Evolutionary conservation across 345 rosid genomes (phyloP).

Genomic region (Eucalyptus pauciflora): DNA sequence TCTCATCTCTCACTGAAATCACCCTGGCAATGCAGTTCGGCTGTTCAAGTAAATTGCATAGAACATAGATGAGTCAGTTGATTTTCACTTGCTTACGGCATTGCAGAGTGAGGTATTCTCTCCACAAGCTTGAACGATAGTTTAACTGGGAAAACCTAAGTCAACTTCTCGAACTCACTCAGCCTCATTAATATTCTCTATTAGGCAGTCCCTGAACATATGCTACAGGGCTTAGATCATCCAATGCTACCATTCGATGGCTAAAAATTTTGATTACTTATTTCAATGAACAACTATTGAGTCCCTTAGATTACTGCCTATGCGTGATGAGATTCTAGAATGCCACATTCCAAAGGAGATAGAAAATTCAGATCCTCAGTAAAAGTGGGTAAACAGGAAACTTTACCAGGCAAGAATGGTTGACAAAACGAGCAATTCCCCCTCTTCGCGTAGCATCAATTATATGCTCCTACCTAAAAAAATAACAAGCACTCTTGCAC

Average conservation of each 20-base stretch:
- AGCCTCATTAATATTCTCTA: neutral
- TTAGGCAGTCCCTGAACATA: neutral
- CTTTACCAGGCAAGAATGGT: conserved; percentile 50
- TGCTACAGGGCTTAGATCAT: neutral
- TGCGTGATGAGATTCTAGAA: neutral
- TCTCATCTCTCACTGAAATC: conserved; percentile 39
- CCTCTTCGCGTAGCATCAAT: conserved; percentile 52
- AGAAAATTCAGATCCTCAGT: neutral
- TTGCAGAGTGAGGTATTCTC: neutral
- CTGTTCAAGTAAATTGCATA: conserved; percentile 11
- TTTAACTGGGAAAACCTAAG: neutral
- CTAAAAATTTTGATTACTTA: neutral
- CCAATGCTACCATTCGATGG: neutral
- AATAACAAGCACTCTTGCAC: conserved; percentile 50
- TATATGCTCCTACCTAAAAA: conserved; percentile 50
- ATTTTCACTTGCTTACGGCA: neutral
- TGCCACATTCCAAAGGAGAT: neutral
- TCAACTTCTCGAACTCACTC: neutral
- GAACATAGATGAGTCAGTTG: neutral
- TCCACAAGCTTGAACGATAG: neutral
- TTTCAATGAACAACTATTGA: neutral
- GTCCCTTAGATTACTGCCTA: neutral
- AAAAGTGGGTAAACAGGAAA: neutral
- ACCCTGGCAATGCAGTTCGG: conserved; percentile 53
- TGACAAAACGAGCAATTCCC: conserved; percentile 61